Base-by-base conservation (phyloP, 2,329 filamentous ascomycete species). In the Coniochaeta sp. region DNA sequence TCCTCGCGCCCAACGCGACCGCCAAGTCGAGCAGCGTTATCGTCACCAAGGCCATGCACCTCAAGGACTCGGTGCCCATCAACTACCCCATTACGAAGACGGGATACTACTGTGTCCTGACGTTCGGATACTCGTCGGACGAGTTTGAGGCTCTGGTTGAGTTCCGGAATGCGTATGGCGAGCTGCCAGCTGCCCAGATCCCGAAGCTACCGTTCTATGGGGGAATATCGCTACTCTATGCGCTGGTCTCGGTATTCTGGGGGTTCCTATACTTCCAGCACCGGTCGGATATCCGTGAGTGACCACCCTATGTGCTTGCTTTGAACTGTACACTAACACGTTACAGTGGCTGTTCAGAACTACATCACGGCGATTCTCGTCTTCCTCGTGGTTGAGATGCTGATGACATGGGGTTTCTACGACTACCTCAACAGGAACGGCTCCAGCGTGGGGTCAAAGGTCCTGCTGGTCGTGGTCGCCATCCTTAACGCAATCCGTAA, bases 401-500 rank as follows among this genome's bases (percentile, higher is more conserved):
- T 97, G 63, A 91, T 97, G 82, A 99, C 94, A 2, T 99, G 94
- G 94, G 91, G 90, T 40, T 99, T 95, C 73, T 99, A 97, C 68
- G 85, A 99, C 71, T 97, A 89, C 67, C 83, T 95, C 65, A 99
- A 99, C 68, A 82, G 87, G 33, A 83, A 96, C 64, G 94, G 94
- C 35, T 83, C 89, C 50, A 96, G 91, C 63, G 67, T 86, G 2
- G 85, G 89, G 42, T 84, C 90, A 52, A 96, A 95, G 67, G 87
- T 86, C 6, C 77, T 97, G 52, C 87, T 99, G 71, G 83, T 96
- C 16, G 73, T 96, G 22, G 92, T 96, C n/a, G 91, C 91, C 32
- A 78, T 97, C 22, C 78, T 99, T 42, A 97, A 96, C 65, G 94
- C 94, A 5, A 91, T 86, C 52, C 82, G 94, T 57, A 99, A 97